phyloP scores from a whole-genome alignment of 192 early-diverging fungal species.

The Chytriomyces sp. region DNA sequence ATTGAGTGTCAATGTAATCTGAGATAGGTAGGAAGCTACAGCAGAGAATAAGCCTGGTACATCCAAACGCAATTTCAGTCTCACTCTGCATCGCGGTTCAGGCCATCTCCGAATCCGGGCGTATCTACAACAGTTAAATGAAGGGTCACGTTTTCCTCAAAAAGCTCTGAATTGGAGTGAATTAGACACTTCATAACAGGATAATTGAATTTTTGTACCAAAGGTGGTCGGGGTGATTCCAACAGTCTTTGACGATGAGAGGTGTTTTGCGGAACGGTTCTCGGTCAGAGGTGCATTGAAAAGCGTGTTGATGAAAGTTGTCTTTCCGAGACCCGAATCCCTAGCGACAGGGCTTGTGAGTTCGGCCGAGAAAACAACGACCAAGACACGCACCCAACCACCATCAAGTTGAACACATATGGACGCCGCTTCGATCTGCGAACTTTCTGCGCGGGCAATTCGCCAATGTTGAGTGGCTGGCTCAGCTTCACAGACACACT shows the following conservation, averaged over 20 bases:
- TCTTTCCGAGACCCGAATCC: conserved; percentile 93
- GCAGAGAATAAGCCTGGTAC: conserved; percentile 57
- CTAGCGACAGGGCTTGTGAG: conserved; percentile 39
- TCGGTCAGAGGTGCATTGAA: conserved; percentile 83
- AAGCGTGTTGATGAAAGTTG: conserved; percentile 98
- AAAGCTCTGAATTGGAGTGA: conserved; percentile 62
- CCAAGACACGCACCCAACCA: conserved; percentile 65
- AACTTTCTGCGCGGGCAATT: conserved; percentile 72
- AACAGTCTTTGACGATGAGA: conserved; percentile 84
- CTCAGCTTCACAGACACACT: conserved; percentile 53
- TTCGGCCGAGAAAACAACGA: background rate
- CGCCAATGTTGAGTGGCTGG: conserved; percentile 70
- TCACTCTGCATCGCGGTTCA: conserved; percentile 90
- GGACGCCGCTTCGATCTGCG: conserved; percentile 64
- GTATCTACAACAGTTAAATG: conserved; percentile 96
- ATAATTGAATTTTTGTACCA: conserved; percentile 46
- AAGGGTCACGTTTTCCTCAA: conserved; percentile 95
- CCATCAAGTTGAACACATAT: conserved; percentile 90
- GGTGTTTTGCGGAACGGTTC: conserved; percentile 66
- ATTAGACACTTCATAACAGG: conserved; percentile 15
- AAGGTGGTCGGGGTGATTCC: conserved; percentile 86
- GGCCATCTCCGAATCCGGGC: conserved; percentile 96
- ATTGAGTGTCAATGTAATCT: conserved; percentile 90
- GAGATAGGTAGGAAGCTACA: no score
- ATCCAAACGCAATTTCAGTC: conserved; percentile 31